Evolutionary conservation across 805 yeast species (phyloP).

Genomic region (Zygosaccharomyces rouxii): DNA sequence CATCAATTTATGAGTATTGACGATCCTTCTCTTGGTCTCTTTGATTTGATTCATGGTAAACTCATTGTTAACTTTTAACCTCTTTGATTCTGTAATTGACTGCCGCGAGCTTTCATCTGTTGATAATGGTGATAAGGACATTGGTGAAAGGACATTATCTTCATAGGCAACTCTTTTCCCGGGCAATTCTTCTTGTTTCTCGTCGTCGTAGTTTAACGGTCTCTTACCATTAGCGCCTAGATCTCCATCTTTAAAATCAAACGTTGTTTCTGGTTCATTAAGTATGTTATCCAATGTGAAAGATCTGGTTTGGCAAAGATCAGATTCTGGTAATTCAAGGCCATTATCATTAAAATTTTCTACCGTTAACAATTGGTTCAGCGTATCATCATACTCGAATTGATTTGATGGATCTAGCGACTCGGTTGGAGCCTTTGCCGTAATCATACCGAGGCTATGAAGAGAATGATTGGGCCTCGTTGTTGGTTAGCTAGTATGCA

Average conservation of each 20-base stretch:
- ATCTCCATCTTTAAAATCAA: constrained; percentile 13
- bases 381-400: constrained; percentile 19
- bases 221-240: constrained; percentile 10
- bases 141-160: constrained; percentile 32
- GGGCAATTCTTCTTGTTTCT: background rate
- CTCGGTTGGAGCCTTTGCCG: background rate
- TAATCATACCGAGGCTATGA: background rate
- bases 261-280: constrained; percentile 12
- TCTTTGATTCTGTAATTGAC: background rate
- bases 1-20: constrained; percentile 33
- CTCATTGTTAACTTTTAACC: constrained; percentile 24
- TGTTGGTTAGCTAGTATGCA: background rate
- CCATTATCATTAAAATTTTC: constrained; percentile 9
- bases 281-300: constrained; percentile 25
- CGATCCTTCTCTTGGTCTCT: constrained; percentile 32
- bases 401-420: constrained; percentile 8
- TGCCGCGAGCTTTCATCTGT: constrained; percentile 15
- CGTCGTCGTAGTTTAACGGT: constrained; percentile 1
- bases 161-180: constrained; percentile 1
- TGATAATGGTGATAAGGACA: constrained; percentile 35
- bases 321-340: constrained; percentile 14
- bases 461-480: background rate
- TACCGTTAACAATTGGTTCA: constrained; percentile 22
- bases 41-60: constrained; percentile 31
- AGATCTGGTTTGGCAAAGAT: constrained; percentile 17